Evolutionary conservation across 805 yeast genomes (phyloP).

Genomic region (Wickerhamomyces canadensis): DNA sequence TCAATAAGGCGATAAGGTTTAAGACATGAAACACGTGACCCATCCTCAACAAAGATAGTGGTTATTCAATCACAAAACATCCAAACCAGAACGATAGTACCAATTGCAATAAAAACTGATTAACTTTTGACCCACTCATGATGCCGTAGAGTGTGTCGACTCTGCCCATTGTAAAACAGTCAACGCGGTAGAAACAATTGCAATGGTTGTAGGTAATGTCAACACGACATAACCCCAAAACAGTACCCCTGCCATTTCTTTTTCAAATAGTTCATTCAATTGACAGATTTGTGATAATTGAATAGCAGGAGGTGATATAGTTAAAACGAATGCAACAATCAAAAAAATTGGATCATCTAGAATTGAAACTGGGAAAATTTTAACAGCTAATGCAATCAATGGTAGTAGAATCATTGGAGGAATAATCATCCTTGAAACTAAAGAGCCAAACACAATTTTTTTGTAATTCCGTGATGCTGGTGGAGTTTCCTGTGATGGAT

Average conservation of each 20-base stretch:
- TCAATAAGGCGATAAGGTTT: too few relatives aligned
- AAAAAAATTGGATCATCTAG: slow-evolving; percentile 78
- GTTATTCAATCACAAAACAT: too few relatives aligned
- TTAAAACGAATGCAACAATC: slow-evolving; percentile 68
- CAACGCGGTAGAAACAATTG: slow-evolving; percentile 63
- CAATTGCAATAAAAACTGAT: too few relatives aligned
- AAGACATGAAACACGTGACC: too few relatives aligned
- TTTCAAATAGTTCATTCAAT: slow-evolving; percentile 66
- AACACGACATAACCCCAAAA: slow-evolving; percentile 79
- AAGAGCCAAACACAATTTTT: slow-evolving; percentile 62
- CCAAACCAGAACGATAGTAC: too few relatives aligned
- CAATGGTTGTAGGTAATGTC: slow-evolving; percentile 71
- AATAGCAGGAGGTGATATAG: slow-evolving; percentile 80
- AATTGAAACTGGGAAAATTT: slow-evolving; percentile 58
- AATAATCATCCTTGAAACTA: slow-evolving; percentile 70
- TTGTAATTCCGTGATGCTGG: slow-evolving; percentile 57
- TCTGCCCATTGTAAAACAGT: slow-evolving; percentile 37
- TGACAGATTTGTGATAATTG: slow-evolving; percentile 80
- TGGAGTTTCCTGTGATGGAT: slow-evolving; percentile 63
- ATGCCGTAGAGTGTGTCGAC: neutral
- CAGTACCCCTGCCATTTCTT: slow-evolving; percentile 76
- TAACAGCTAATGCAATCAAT: slow-evolving; percentile 56
- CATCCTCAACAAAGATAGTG: too few relatives aligned
- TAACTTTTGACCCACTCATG: too few relatives aligned
- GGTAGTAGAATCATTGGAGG: slow-evolving; percentile 70